phyloP scores from a whole-genome alignment of 2,329 filamentous ascomycete genomes.

The Cordyceps farinosa region DNA sequence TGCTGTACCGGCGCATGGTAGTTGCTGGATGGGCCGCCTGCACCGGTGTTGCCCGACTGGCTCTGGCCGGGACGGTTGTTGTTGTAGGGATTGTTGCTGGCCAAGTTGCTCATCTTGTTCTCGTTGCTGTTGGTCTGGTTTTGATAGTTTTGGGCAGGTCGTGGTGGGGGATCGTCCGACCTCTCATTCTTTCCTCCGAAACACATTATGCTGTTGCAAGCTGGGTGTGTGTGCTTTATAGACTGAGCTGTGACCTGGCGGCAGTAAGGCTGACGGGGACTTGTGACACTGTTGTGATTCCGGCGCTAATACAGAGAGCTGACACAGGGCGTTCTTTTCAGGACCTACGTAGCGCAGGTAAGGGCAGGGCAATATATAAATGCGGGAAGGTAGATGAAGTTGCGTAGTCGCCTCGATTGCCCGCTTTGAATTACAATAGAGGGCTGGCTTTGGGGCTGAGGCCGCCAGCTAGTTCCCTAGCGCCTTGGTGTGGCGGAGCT shows the following conservation, averaged over 20 bases:
- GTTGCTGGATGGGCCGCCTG: neutral
- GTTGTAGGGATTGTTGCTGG: conserved; percentile 18
- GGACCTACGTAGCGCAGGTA: neutral
- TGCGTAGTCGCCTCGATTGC: neutral
- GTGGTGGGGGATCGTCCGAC: conserved; percentile 37
- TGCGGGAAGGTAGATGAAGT: neutral
- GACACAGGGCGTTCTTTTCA: too few species aligned
- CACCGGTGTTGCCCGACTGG: neutral
- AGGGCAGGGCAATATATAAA: neutral
- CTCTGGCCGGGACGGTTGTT: conserved; percentile 17
- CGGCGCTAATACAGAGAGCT: neutral
- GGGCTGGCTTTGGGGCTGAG: neutral
- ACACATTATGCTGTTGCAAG: conserved; percentile 39
- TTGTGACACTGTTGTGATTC: neutral
- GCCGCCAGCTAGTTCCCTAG: neutral
- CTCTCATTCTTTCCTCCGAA: conserved; percentile 44
- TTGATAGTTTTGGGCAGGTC: conserved; percentile 33
- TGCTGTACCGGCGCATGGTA: neutral
- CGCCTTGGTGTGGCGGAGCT: conserved; percentile 11
- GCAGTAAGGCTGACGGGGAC: neutral
- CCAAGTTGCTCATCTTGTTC: conserved; percentile 16
- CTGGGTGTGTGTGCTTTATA: neutral
- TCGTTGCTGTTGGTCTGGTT: conserved; percentile 18
- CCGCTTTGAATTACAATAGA: neutral
- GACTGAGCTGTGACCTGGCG: neutral